phyloP scores from a whole-genome alignment of 768 basidiomycete species.

The Kwoniella sp. region DNA sequence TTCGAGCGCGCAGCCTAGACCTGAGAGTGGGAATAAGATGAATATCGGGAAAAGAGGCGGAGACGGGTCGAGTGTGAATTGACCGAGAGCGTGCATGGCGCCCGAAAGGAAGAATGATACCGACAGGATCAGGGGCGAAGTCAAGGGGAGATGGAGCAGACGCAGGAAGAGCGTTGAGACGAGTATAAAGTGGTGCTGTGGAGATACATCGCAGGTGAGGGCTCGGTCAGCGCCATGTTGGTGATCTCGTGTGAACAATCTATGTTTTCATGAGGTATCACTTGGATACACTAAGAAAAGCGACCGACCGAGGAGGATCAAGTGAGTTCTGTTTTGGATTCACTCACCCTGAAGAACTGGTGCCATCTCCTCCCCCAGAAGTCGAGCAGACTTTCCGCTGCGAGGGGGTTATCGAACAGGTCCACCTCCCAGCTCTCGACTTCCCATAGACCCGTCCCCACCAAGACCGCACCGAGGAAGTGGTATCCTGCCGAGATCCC shows the following conservation, averaged over 20 bases:
- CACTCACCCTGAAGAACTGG: conserved; percentile 41
- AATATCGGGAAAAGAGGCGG: conserved; percentile 37
- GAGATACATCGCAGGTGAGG: no score
- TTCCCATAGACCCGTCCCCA: conserved; percentile 39
- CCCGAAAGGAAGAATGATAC: conserved; percentile 48
- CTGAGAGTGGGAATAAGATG: conserved; percentile 45
- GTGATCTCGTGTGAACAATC: no score
- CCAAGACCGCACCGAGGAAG: conserved; percentile 21
- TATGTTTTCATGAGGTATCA: no score
- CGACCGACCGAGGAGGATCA: conserved; percentile 23
- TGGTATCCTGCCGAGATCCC: conserved; percentile 39
- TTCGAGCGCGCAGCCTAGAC: conserved; percentile 42
- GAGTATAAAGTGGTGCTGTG: conserved; percentile 47
- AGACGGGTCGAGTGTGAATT: conserved; percentile 42
- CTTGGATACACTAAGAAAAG: conserved; percentile 22
- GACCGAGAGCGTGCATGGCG: conserved; percentile 46
- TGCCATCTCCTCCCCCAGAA: conserved; percentile 56
- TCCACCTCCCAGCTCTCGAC: conserved; percentile 45
- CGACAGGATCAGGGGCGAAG: conserved; percentile 25
- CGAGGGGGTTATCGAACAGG: conserved; percentile 43
- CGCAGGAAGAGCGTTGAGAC: conserved; percentile 36
- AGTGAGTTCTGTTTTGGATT: no score
- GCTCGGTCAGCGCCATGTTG: no score
- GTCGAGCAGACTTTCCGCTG: conserved; percentile 48
- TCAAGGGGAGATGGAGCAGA: conserved; percentile 28